Conservation (phyloP, 1,284 basidiomycete genomes). For the Athelia psychrophila region DNA sequence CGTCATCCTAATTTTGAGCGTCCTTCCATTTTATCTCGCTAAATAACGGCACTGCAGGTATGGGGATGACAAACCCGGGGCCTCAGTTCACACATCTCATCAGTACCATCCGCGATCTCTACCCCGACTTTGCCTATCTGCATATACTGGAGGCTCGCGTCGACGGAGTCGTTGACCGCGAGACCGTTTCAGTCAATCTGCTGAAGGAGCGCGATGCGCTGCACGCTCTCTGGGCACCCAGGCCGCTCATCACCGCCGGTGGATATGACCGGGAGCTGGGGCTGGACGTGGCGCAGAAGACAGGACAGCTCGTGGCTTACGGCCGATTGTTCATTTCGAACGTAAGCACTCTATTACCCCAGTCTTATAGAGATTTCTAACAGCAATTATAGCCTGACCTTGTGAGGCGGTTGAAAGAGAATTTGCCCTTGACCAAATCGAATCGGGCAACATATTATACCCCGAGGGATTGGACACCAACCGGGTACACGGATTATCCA, state of each 20-base stretch:
- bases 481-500: not conserved
- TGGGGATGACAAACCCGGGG: constrained; percentile 45
- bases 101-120: constrained; percentile 24
- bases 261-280: constrained; percentile 18
- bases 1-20: not conserved
- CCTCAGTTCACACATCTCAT: constrained; percentile 36
- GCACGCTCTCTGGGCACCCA: constrained; percentile 10
- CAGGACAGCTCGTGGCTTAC: not conserved
- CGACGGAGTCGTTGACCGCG: constrained; percentile 7
- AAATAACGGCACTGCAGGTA: constrained; percentile 25
- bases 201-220: constrained; percentile 8
- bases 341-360: constrained; percentile 1
- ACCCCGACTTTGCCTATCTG: constrained; percentile 53
- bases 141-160: constrained; percentile 43
- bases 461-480: not conserved
- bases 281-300: constrained; percentile 1
- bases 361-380: not conserved
- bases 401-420: not conserved
- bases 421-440: not conserved
- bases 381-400: not conserved
- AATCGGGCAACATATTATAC: not conserved
- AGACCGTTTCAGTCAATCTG: not conserved
- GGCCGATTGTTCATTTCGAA: constrained; percentile 1
- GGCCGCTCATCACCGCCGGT: constrained; percentile 28
- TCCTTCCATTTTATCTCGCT: not conserved